These are phyloP conservation scores for Rhizophlyctis rosea DNA, from an alignment of 192 early-diverging fungal genomes.

Conservation along the genomic window DNA sequence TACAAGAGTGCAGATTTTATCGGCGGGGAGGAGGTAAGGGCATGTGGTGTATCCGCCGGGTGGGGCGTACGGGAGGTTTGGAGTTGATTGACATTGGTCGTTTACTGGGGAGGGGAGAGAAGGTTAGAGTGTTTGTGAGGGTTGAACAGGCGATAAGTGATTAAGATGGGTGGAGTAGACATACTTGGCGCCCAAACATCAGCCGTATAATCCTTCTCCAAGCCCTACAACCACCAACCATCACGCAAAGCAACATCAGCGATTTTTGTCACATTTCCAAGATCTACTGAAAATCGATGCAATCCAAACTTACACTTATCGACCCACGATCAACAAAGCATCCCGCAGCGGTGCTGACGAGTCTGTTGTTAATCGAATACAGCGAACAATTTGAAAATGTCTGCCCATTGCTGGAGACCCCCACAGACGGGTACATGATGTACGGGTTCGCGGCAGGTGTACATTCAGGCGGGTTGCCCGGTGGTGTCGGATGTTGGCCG, in stretches of 20 bases:
- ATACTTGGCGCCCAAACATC: constrained; percentile 1
- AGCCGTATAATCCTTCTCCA: constrained; percentile 8
- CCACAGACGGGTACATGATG: constrained; percentile 75
- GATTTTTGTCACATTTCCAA: too few species aligned
- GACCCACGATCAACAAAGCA: constrained; percentile 24
- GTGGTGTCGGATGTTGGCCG: constrained; percentile 3
- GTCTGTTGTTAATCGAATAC: constrained; percentile 6
- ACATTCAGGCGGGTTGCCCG: constrained; percentile 12
- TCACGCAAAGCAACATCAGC: too few species aligned
- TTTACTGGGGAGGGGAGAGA: background rate
- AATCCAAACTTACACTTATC: constrained; percentile 2
- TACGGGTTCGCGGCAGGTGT: constrained; percentile 14
- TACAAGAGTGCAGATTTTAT: constrained; percentile 3
- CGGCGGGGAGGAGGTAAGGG: background rate
- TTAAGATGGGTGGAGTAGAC: too few species aligned
- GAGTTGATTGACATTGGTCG: constrained; percentile 9
- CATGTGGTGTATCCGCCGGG: constrained; percentile 13
- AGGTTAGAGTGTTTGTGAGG: too few species aligned
- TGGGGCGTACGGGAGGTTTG: constrained; percentile 8
- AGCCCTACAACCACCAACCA: too few species aligned
- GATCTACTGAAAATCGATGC: background rate
- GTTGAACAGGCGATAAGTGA: too few species aligned
- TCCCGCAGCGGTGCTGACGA: constrained; percentile 1
- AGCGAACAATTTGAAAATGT: constrained; percentile 19
- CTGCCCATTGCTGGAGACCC: constrained; percentile 69